phyloP scores from a whole-genome alignment of 345 rosid genomes.

The Heritiera littoralis region DNA sequence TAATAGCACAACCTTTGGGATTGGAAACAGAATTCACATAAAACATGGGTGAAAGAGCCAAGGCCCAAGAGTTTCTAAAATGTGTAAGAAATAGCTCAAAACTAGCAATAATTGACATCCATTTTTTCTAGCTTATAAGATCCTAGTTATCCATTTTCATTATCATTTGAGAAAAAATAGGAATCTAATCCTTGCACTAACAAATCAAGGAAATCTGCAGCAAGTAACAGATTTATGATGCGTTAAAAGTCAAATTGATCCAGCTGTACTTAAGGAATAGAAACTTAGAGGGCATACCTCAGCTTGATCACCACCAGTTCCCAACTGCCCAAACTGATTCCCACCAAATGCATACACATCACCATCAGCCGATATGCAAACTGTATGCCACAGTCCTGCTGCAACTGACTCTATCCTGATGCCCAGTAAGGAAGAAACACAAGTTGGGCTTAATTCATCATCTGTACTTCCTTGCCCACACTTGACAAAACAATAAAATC shows the following conservation, averaged over 20 bases:
- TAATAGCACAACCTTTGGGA: not conserved
- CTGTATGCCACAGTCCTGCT: constrained; percentile 96
- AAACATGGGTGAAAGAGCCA: not conserved
- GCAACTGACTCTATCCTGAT: constrained; percentile 71
- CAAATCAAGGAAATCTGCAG: not conserved
- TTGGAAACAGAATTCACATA: not conserved
- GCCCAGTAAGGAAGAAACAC: constrained; percentile 89
- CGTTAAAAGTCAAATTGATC: not conserved
- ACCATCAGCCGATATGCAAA: constrained; percentile 85
- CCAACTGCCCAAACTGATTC: constrained; percentile 97
- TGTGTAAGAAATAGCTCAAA: not conserved
- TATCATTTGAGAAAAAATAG: not conserved
- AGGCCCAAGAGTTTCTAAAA: not conserved
- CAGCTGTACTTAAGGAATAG: not conserved
- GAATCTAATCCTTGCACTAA: not conserved
- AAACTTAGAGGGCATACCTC: constrained; percentile 57
- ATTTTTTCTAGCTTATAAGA: not conserved
- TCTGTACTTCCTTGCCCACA: constrained; percentile 98
- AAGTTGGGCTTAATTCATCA: constrained; percentile 84
- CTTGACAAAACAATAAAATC: constrained; percentile 44
- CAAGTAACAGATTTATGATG: not conserved
- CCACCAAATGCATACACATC: constrained; percentile 94
- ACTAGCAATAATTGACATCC: not conserved
- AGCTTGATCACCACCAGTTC: constrained; percentile 94
- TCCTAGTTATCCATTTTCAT: not conserved